Evolutionary conservation across 352 stramenopile species (phyloP).

Genomic region (Phytophthora multivora): DNA sequence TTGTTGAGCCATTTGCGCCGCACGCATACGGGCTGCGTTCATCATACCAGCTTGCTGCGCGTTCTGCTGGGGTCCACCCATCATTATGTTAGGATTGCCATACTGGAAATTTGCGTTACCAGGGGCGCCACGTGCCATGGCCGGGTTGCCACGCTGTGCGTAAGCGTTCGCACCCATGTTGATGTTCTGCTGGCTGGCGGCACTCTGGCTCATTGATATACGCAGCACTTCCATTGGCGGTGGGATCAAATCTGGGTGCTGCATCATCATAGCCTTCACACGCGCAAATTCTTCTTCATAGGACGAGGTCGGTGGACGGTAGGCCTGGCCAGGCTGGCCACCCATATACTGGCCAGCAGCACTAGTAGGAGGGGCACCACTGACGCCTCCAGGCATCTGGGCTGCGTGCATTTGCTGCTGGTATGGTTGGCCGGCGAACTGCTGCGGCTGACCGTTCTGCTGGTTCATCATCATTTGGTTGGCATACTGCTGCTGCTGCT

Average conservation of each 20-base stretch:
- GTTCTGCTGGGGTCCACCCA: conserved; percentile 38
- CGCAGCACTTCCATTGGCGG: conserved; percentile 87
- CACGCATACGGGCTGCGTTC: conserved; percentile 53
- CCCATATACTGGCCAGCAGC: conserved; percentile 70
- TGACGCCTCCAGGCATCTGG: conserved; percentile 43
- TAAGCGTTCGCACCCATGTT: conserved; percentile 62
- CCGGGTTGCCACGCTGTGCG: conserved; percentile 66
- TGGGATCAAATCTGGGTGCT: conserved; percentile 86
- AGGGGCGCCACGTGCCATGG: conserved; percentile 54
- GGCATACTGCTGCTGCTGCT: conserved; percentile 62
- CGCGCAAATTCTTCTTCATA: conserved; percentile 89
- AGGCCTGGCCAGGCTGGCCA: conserved; percentile 49
- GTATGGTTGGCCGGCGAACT: conserved; percentile 48
- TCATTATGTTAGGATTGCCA: conserved; percentile 75
- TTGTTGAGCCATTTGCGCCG: conserved; percentile 43
- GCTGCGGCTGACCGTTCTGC: conserved; percentile 41
- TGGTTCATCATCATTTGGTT: conserved; percentile 82
- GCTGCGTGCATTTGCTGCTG: conserved; percentile 59
- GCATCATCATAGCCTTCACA: conserved; percentile 90
- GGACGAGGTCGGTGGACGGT: conserved; percentile 62
- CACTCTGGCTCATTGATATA: conserved; percentile 82
- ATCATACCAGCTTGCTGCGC: conserved; percentile 42
- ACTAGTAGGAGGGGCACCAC: conserved; percentile 32
- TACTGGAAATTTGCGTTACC: conserved; percentile 63
- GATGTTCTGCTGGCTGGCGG: conserved; percentile 58